Conservation (phyloP, 176 grass and related monocot species). For the sorghum (Sorghum bicolor) region DNA sequence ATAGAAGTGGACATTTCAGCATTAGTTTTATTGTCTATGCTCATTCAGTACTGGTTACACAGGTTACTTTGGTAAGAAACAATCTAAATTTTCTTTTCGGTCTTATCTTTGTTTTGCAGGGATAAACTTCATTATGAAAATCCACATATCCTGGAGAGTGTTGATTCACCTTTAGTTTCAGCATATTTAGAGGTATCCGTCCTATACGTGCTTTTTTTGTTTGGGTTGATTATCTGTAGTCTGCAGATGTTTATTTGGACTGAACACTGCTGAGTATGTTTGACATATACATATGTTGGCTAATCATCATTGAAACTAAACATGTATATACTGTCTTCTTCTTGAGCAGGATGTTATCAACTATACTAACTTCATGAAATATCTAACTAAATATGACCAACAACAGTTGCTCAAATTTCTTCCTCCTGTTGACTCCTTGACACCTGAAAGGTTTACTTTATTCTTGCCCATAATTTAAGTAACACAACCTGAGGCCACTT, state of each 20-base stretch:
- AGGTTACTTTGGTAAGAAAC: background rate
- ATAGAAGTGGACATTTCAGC: background rate
- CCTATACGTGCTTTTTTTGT: slow-evolving; percentile 5
- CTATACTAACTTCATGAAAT: slow-evolving; percentile 56
- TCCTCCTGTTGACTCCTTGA: slow-evolving; percentile 45
- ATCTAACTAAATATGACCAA: slow-evolving; percentile 62
- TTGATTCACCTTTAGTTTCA: slow-evolving; percentile 47
- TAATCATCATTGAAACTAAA: slow-evolving; percentile 4
- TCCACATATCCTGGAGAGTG: slow-evolving; percentile 39
- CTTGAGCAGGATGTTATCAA: slow-evolving; percentile 56
- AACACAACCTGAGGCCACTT: background rate
- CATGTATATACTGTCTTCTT: background rate
- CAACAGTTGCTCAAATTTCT: slow-evolving; percentile 52
- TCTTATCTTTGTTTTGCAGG: slow-evolving; percentile 37
- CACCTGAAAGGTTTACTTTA: slow-evolving; percentile 38
- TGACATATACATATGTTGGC: background rate
- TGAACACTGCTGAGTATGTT: background rate
- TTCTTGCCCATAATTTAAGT: background rate
- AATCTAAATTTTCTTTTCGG: background rate
- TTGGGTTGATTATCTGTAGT: background rate
- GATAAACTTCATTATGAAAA: slow-evolving; percentile 42
- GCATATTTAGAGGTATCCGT: slow-evolving; percentile 43
- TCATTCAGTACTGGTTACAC: background rate
- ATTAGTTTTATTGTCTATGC: slow-evolving; percentile 6
- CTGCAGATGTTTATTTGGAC: slow-evolving; percentile 15